Base-by-base conservation (phyloP, 2,329 filamentous ascomycete species). In the Chaetomiaceae sp. region DNA sequence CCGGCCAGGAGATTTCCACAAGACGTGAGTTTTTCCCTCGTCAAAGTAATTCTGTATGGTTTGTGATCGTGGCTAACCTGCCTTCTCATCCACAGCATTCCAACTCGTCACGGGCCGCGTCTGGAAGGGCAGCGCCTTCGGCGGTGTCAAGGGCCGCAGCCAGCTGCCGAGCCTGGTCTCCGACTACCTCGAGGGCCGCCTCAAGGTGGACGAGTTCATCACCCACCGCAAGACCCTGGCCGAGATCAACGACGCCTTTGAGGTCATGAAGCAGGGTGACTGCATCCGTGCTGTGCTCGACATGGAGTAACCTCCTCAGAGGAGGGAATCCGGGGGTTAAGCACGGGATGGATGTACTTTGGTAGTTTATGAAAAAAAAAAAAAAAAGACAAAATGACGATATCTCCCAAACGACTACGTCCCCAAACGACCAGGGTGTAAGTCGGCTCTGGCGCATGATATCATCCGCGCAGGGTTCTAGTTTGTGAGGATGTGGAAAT, bases 181-280 rank as follows among this genome's bases (percentile, higher is more conserved):
- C 60, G 92, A 97, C 72, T 99, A 99, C 74, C 78, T 95, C 70
- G 79, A 80, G 47, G 91, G 91, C 62, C 81, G 86, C 66, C 85
- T 99, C 67, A 97, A 96, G 84, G 93, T 97, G 40, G 92, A 97
- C 68, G 93, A 99, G 76, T 97, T 97, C 77, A 97, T 99, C 74
- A 99, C 93, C 27, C 93, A 99, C 76, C 84, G 91, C 62, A 89
- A 95, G 75, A 80, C 78, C 4, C 76, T 99, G 39, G 73, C 74
- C 54, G 82, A 87, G 64, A 95, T 99, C 72, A 97, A 97, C 78
- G 75, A 78, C 45, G 92, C 90, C 17, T 99, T 77, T 65, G 82
- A 89, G 58, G 83, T 86, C 62, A 99, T 99, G 93, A 95, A 96
- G 79, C 79, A 83, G 54, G 93, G 93, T 53, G 91, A 97, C 72